Evolutionary conservation across 2,329 filamentous ascomycete genomes (phyloP), one percentile per base, ranked within the genome.

Genomic region (Microthyrium microscopicum): DNA sequence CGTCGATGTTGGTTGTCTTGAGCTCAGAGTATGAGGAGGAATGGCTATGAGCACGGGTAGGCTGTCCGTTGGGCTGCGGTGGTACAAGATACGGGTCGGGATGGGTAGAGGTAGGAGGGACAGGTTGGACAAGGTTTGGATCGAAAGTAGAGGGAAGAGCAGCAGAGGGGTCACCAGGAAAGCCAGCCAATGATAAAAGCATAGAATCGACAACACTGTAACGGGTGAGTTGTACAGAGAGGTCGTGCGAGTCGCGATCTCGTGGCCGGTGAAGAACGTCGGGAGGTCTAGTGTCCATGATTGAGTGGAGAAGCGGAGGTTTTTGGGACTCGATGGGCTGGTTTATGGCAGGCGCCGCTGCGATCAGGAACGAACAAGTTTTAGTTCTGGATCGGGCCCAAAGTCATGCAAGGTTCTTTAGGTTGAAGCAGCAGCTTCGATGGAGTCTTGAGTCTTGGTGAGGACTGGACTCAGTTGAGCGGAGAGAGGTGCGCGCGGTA

Each of bases 191-290:
- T 26, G 85, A 93, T 42, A 89, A 65, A 39, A 95, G 73, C 77
- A 98, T 89, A 55, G 94, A 92, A 55, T 89, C 79, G 39, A 98
- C 83, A 44, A 98, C 74, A 22, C 85, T 94, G 50, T 92, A 82
- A 44, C 87, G 74, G 26, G 80, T 82, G 41, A 29, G 72, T 32
- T 76, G 76, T 46, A 92, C 66, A 37, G 81, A 85, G 40, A 94
- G 66, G 53, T 93, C 85, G 62, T 94, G 85, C 31, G 78, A 83
- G 56, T 85, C 75, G 42, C 67, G 60, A 20, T 34, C 31, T 5
- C 21, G 21, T 13, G 31, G 29, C 3, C 24, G 17, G n/a, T n/a
- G n/a, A n/a, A n/a, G n/a, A n/a, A n/a, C n/a, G n/a, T n/a, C n/a
- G n/a, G n/a, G n/a, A n/a, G n/a, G n/a, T n/a, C n/a, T n/a, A n/a